Evolutionary conservation across 2,329 filamentous ascomycete species (phyloP).

Genomic region (Neurospora sp.): DNA sequence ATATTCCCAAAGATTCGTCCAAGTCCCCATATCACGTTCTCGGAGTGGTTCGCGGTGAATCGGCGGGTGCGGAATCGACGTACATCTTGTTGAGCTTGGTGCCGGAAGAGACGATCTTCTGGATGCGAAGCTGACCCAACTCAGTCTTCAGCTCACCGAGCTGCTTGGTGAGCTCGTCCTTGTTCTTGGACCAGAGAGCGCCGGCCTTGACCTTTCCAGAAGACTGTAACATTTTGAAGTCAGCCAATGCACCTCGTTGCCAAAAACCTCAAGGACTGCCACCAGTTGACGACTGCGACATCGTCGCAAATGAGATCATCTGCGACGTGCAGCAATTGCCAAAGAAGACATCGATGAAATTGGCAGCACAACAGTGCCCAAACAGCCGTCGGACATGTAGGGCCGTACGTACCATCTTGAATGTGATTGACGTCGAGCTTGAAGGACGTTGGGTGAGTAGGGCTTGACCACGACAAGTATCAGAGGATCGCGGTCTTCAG

Average conservation of each 20-base stretch:
- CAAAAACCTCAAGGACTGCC: constrained; percentile 8
- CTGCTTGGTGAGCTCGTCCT: constrained; percentile 95
- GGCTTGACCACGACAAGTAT: constrained; percentile 20
- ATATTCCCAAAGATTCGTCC: constrained; percentile 1
- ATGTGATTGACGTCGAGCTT: constrained; percentile 18
- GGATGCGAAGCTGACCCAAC: constrained; percentile 90
- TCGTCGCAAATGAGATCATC: neutral
- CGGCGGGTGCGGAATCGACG: constrained; percentile 26
- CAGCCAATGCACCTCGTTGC: constrained; percentile 14
- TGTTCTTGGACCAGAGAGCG: constrained; percentile 98
- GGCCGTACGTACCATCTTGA: constrained; percentile 18
- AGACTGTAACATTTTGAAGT: constrained; percentile 38
- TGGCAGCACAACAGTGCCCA: neutral
- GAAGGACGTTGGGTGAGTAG: constrained; percentile 19
- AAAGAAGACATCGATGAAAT: constrained; percentile 1
- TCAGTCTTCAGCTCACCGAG: constrained; percentile 92
- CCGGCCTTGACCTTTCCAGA: constrained; percentile 78
- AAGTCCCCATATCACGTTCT: constrained; percentile 1
- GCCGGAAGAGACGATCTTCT: constrained; percentile 93
- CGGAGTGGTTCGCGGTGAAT: constrained; percentile 4
- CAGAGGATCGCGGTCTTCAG: constrained; percentile 15
- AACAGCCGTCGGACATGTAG: neutral
- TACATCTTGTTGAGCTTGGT: constrained; percentile 98
- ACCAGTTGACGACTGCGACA: neutral
- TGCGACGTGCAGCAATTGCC: neutral